Percentiles rank a stretch among this genome's conserved stretches.
These are phyloP conservation scores for Botryotinia narcissicola DNA, from an alignment of 2,329 filamentous ascomycete genomes.

Conservation along the genomic window DNA sequence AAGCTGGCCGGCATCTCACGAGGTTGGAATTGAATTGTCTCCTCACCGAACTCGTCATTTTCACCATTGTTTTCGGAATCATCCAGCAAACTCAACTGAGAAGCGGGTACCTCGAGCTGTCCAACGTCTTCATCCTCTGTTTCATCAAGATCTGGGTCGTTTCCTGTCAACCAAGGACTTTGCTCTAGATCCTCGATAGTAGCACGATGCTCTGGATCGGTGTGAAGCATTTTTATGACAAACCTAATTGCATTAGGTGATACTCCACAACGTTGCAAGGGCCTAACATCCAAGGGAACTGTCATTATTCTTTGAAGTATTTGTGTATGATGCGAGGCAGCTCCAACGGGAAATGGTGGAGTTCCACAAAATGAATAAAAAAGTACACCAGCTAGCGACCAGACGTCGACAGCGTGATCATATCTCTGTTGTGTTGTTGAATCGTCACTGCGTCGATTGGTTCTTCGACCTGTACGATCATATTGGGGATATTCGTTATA, in stretches of 20 bases:
- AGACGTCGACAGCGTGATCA: conserved; percentile 89
- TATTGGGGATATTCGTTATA: conserved; percentile 72
- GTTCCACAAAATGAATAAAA: conserved; percentile 79
- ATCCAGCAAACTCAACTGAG: conserved; percentile 35
- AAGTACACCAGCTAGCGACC: conserved; percentile 90
- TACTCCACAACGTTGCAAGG: conserved; percentile 57
- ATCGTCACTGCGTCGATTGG: conserved; percentile 42
- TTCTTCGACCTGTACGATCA: conserved; percentile 62
- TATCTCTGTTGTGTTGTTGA: conserved; percentile 60
- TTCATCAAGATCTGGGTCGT: conserved; percentile 29
- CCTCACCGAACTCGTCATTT: conserved; percentile 27
- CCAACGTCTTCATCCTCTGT: conserved; percentile 32
- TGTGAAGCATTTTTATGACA: conserved; percentile 73
- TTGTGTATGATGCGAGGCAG: conserved; percentile 67
- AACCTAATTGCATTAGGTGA: conserved; percentile 71
- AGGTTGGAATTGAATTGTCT: conserved; percentile 30
- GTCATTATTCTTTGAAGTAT: conserved; percentile 88
- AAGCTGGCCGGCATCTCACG: conserved; percentile 36
- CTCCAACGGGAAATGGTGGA: conserved; percentile 79
- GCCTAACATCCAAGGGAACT: conserved; percentile 61
- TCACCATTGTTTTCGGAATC: conserved; percentile 20
- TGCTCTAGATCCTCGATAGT: conserved; percentile 67
- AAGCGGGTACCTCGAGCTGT: conserved; percentile 33
- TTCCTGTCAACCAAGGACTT: conserved; percentile 67
- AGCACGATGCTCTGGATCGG: conserved; percentile 74